These are phyloP conservation scores for Mortierella sp. DNA, from an alignment of 371 early-diverging fungal species.

Conservation along the genomic window DNA sequence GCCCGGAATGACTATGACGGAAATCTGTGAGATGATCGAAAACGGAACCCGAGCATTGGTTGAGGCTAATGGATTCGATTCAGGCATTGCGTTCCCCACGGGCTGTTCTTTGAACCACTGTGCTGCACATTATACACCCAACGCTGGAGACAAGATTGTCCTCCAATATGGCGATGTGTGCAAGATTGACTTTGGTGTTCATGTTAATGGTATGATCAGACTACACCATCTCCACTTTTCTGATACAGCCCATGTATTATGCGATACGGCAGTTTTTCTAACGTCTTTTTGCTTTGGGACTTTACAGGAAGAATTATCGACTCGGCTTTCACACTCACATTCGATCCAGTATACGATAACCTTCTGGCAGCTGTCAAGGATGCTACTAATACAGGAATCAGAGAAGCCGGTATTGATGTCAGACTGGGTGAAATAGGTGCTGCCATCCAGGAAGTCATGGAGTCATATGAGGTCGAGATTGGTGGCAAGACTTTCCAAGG, in stretches of 20 bases:
- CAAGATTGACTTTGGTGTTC: conserved; percentile 99
- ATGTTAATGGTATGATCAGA: conserved; percentile 85
- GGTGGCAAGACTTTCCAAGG: conserved; percentile 91
- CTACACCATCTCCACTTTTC: neutral
- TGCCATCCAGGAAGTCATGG: conserved; percentile 98
- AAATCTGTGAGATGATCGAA: conserved; percentile 95
- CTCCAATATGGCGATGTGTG: conserved; percentile 95
- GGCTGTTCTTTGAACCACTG: conserved; percentile 97
- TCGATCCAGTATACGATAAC: conserved; percentile 93
- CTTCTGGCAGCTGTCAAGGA: conserved; percentile 95
- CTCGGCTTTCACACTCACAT: conserved; percentile 97
- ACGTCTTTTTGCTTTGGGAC: neutral
- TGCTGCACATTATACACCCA: conserved; percentile 99
- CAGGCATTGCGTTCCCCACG: conserved; percentile 98
- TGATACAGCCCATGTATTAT: neutral
- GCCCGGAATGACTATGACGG: conserved; percentile 97
- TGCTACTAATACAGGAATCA: conserved; percentile 98
- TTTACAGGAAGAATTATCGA: conserved; percentile 91
- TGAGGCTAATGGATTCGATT: conserved; percentile 89
- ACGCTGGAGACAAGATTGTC: conserved; percentile 95
- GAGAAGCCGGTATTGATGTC: conserved; percentile 97
- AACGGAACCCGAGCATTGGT: conserved; percentile 93
- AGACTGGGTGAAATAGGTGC: conserved; percentile 97
- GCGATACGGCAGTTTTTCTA: conserved; percentile 68
- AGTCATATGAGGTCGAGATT: conserved; percentile 97